Evolutionary conservation across 768 basidiomycete species (phyloP), one percentile per base, ranked within the genome.

Genomic region (Dacryopinax primogenitus): DNA sequence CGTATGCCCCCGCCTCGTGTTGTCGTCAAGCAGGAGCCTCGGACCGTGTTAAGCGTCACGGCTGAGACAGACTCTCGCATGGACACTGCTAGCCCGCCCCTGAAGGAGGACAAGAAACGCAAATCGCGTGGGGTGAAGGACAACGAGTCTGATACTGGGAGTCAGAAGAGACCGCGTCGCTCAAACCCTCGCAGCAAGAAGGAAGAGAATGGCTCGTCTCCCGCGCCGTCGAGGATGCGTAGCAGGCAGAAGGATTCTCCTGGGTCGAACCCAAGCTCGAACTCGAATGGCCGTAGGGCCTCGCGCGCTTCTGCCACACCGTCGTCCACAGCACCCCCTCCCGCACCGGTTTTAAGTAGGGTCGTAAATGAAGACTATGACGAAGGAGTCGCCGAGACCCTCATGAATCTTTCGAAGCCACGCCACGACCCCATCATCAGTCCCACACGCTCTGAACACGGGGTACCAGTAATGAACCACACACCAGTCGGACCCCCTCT

Each of bases 171-270:
- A 30, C 51, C 51, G 51, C 11, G 51, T 11, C 51, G 51, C 9
- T 58, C 51, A 6, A 58, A 58, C 30, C 51, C 51, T 26, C 23
- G 51, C 23, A 30, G 51, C 12, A 58, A 21, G 30, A 58, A 58
- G 51, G 51, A 58, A 30, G 51, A 58, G 32, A 58, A 58, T 21
- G 51, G 51, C 11, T 58, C 51, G 9, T 58, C 51, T 18, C 51
- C 51, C 18, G 51, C 51, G 13, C 51, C 51, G 15, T 58, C 51
- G 4, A 58, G 51, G 26, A 58, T 58, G 51, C 23, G 51, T 26
- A 58, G 51, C 51, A 13, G 51, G 51, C 51, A 58, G 51, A 58
- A 58, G 51, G 51, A 58, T 18, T 58, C 51, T 2, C 51, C 51
- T 3, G 41, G 41, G 41, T 44, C 41, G 41, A 58, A 32, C 51